These are phyloP conservation scores for Ogataea glucozyma DNA, from an alignment of 805 yeast genomes.

Conservation along the genomic window DNA sequence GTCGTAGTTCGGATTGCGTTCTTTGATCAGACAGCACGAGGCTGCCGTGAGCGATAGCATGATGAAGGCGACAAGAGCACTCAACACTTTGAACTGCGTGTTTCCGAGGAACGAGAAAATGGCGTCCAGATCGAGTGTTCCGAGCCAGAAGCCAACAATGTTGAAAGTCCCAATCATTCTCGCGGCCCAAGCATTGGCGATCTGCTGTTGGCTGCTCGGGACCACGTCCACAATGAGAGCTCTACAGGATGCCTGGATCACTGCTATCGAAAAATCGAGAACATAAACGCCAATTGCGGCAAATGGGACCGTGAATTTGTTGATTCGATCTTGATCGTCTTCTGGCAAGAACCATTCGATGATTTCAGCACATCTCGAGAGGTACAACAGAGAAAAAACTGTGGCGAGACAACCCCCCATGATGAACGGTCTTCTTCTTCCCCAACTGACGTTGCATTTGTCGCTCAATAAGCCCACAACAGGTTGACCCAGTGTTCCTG, in stretches of 20 bases:
- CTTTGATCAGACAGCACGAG: slow-evolving; percentile 45
- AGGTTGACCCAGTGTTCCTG: slow-evolving; percentile 67
- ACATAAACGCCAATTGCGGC: slow-evolving; percentile 56
- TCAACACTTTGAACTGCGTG: slow-evolving; percentile 53
- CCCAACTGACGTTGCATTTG: slow-evolving; percentile 43
- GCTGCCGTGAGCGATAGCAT: slow-evolving; percentile 42
- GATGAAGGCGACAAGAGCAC: slow-evolving; percentile 42
- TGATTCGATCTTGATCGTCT: slow-evolving; percentile 27
- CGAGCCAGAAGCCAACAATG: slow-evolving; percentile 55
- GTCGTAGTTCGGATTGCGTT: slow-evolving; percentile 50
- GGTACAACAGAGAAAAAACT: slow-evolving; percentile 42
- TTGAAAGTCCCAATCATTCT: slow-evolving; percentile 62
- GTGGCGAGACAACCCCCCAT: slow-evolving; percentile 55
- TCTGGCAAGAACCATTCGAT: slow-evolving; percentile 35
- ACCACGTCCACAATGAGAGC: slow-evolving; percentile 65
- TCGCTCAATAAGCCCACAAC: slow-evolving; percentile 61
- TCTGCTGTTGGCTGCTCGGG: slow-evolving; percentile 55
- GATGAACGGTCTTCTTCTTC: slow-evolving; percentile 59
- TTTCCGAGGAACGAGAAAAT: slow-evolving; percentile 43
- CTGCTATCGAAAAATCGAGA: slow-evolving; percentile 57
- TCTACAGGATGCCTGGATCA: slow-evolving; percentile 60
- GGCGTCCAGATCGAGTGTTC: slow-evolving; percentile 45
- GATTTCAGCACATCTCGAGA: slow-evolving; percentile 48
- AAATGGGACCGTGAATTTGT: slow-evolving; percentile 42
- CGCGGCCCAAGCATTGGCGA: slow-evolving; percentile 69